Conservation (phyloP, 2,329 filamentous ascomycete species). For the Trichoderma citrinoviride region DNA sequence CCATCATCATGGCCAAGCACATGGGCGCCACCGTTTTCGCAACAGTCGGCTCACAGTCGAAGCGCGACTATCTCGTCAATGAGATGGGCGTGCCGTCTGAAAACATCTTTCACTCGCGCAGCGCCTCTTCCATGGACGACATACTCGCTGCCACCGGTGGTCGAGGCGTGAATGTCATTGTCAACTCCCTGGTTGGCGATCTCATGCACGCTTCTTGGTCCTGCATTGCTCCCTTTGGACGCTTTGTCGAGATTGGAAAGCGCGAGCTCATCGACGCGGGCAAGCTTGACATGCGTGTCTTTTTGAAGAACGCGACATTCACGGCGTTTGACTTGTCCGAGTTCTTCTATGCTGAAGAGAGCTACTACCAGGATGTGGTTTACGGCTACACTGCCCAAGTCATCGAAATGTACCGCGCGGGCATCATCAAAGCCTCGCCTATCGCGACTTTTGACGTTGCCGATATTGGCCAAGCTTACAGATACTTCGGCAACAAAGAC, state of each 20-base stretch:
- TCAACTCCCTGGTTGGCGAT: constrained; percentile 31
- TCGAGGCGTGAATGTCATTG: constrained; percentile 30
- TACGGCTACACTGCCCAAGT: constrained; percentile 13
- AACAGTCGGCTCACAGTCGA: constrained; percentile 31
- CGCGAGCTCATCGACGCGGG: constrained; percentile 7
- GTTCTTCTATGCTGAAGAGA: constrained; percentile 7
- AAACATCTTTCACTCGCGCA: constrained; percentile 32
- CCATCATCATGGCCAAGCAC: constrained; percentile 23
- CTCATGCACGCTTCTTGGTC: neutral
- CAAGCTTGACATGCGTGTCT: constrained; percentile 5
- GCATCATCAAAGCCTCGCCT: neutral
- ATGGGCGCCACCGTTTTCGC: constrained; percentile 30
- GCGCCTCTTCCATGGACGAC: constrained; percentile 27
- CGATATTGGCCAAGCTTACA: constrained; percentile 24
- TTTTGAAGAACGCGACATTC: constrained; percentile 16
- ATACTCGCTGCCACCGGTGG: constrained; percentile 26
- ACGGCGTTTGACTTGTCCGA: constrained; percentile 24
- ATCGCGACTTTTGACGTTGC: constrained; percentile 4
- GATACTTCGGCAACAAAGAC: constrained; percentile 25
- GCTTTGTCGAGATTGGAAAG: constrained; percentile 18
- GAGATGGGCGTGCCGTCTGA: constrained; percentile 30
- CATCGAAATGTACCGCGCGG: constrained; percentile 11
- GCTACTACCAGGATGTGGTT: neutral
- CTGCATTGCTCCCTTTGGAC: constrained; percentile 13
- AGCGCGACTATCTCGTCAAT: constrained; percentile 29